Evolutionary conservation across 2,329 filamentous ascomycete genomes (phyloP).

Genomic region (Rhinocladiella mackenziei): DNA sequence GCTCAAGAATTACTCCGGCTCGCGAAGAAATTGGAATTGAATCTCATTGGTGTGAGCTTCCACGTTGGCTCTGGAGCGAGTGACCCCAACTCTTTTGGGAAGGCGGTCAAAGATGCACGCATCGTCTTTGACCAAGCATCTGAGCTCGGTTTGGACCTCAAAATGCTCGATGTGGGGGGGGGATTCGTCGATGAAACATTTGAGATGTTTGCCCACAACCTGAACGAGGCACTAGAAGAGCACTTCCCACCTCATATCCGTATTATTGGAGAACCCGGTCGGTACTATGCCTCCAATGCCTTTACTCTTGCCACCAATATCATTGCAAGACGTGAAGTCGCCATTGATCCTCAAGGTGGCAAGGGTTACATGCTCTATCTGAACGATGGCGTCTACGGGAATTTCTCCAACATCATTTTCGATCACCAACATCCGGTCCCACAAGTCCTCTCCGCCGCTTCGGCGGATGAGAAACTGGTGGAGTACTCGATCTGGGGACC

Average conservation of each 20-base stretch:
- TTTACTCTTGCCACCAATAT: slow-evolving; percentile 95
- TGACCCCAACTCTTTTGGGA: slow-evolving; percentile 84
- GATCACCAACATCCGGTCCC: slow-evolving; percentile 93
- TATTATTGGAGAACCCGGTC: slow-evolving; percentile 92
- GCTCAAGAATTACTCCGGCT: slow-evolving; percentile 72
- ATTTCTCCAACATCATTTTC: slow-evolving; percentile 99
- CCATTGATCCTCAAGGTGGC: slow-evolving; percentile 58
- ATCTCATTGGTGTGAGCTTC: slow-evolving; percentile 94
- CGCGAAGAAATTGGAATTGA: slow-evolving; percentile 76
- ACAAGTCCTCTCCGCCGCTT: slow-evolving; percentile 65
- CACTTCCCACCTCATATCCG: slow-evolving; percentile 81
- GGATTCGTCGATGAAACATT: slow-evolving; percentile 91
- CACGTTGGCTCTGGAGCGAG: slow-evolving; percentile 95
- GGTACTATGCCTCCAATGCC: slow-evolving; percentile 89
- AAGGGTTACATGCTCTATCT: slow-evolving; percentile 94
- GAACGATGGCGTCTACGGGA: slow-evolving; percentile 96
- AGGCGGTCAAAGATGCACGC: slow-evolving; percentile 85
- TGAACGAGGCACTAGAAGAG: slow-evolving; percentile 74
- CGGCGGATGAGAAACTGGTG: slow-evolving; percentile 56
- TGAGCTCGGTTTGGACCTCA: slow-evolving; percentile 71
- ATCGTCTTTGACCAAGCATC: slow-evolving; percentile 81
- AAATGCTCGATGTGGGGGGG: slow-evolving; percentile 88
- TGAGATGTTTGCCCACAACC: slow-evolving; percentile 78
- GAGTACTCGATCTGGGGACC: slow-evolving; percentile 98
- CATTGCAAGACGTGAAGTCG: slow-evolving; percentile 87